Conservation (phyloP, 441 rosid species). For the Populus hybrid region DNA sequence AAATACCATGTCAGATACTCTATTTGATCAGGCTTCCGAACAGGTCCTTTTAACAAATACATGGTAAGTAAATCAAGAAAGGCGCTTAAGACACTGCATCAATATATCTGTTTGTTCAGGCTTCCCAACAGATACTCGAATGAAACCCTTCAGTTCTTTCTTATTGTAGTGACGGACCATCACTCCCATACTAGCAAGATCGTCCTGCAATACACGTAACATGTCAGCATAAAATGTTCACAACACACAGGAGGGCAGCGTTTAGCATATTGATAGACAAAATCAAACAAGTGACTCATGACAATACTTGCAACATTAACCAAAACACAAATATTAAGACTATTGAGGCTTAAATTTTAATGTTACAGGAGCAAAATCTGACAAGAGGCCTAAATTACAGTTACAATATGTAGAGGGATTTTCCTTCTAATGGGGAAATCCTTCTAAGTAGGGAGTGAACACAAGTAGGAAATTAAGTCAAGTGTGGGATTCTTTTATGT, state of each 20-base stretch:
- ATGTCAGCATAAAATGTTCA: background rate
- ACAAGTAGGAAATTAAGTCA: background rate
- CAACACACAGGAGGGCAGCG: background rate
- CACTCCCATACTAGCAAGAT: conserved; percentile 81
- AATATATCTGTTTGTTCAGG: conserved; percentile 79
- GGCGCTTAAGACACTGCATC: conserved; percentile 50
- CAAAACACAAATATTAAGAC: background rate
- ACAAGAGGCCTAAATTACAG: background rate
- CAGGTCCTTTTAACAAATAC: background rate
- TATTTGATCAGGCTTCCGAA: background rate
- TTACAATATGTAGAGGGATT: background rate
- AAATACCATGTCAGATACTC: background rate
- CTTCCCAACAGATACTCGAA: conserved; percentile 80
- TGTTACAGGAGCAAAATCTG: background rate
- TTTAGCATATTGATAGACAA: background rate
- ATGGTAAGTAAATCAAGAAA: conserved; percentile 35
- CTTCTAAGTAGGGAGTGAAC: background rate
- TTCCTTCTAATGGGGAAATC: background rate
- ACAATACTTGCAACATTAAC: background rate
- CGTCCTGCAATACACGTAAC: conserved; percentile 48
- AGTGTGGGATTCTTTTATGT: too few species aligned
- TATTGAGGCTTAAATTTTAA: background rate
- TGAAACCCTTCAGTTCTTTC: conserved; percentile 66
- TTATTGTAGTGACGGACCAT: conserved; percentile 92
- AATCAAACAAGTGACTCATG: background rate